A percentile compares a stretch with the other conserved stretches of the same genome.
Evolutionary conservation across 106 monocot species (phyloP).

Genomic region (Gastrodia elata): DNA sequence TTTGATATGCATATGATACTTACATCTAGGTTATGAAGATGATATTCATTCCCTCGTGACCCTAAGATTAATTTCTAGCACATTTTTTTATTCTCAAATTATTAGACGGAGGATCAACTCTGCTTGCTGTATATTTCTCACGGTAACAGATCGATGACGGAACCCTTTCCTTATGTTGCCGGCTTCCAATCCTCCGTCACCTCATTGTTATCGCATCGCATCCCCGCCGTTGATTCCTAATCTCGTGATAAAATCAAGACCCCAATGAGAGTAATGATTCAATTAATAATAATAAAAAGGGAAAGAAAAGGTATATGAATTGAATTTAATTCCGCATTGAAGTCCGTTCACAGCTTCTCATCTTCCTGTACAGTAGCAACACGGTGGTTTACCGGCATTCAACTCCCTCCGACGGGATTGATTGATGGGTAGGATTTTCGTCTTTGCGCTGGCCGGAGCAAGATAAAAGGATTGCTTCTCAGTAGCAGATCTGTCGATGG

Average conservation of each 20-base stretch:
- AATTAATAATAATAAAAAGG: not conserved
- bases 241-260: not conserved
- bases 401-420: not conserved
- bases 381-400: not conserved
- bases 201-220: no score
- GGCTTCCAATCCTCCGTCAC: no score
- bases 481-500: slow-evolving; percentile 4
- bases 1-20: no score
- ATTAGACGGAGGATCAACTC: no score
- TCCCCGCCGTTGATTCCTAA: not conserved
- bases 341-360: slow-evolving; percentile 1
- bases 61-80: no score
- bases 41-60: no score
- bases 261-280: not conserved
- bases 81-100: no score
- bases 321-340: slow-evolving; percentile 9
- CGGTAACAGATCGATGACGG: no score
- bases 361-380: not conserved
- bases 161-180: no score
- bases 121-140: no score
- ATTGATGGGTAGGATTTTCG: slow-evolving; percentile 1
- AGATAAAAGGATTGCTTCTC: not conserved
- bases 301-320: not conserved
- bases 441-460: not conserved
- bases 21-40: no score